Evolutionary conservation across 495 filamentous ascomycete species (phyloP).

Genomic region (Sporormia fimetaria): DNA sequence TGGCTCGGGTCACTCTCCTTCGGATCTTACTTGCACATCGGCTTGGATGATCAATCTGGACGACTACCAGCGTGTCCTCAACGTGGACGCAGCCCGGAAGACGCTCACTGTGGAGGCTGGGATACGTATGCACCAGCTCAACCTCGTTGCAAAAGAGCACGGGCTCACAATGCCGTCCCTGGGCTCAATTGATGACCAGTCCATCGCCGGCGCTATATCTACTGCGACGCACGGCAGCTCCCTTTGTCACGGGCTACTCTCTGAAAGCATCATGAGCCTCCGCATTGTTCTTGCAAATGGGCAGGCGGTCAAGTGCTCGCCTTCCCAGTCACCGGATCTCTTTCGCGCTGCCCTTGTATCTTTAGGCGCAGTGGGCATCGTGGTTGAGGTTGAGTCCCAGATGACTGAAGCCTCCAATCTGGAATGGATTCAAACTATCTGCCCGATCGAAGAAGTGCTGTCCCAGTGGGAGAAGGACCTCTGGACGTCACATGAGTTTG

Average conservation of each 20-base stretch:
- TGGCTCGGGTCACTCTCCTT: conserved; percentile 84
- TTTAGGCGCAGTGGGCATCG: conserved; percentile 79
- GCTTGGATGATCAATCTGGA: conserved; percentile 94
- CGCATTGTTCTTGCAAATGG: conserved; percentile 79
- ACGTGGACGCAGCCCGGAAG: conserved; percentile 50
- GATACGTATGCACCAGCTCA: conserved; percentile 64
- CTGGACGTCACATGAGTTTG: conserved; percentile 79
- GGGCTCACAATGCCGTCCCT: conserved; percentile 78
- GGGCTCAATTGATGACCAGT: conserved; percentile 90
- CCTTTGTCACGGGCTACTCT: conserved; percentile 69
- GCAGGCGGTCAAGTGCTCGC: conserved; percentile 59
- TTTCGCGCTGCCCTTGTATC: conserved; percentile 83
- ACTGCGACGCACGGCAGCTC: conserved; percentile 91
- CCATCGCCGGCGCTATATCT: conserved; percentile 80
- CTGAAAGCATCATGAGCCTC: conserved; percentile 58
- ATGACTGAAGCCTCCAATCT: conserved; percentile 67
- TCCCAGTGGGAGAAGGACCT: conserved; percentile 58
- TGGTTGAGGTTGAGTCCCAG: conserved; percentile 77
- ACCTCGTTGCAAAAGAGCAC: conserved; percentile 52
- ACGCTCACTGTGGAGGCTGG: conserved; percentile 72
- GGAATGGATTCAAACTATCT: conserved; percentile 72
- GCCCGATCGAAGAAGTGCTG: conserved; percentile 54
- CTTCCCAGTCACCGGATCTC: conserved; percentile 57
- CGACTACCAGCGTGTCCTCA: conserved; percentile 58
- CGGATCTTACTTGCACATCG: conserved; percentile 83